Conservation (phyloP, 1,284 basidiomycete species). For the Cutaneotrichosporon cutaneum region DNA sequence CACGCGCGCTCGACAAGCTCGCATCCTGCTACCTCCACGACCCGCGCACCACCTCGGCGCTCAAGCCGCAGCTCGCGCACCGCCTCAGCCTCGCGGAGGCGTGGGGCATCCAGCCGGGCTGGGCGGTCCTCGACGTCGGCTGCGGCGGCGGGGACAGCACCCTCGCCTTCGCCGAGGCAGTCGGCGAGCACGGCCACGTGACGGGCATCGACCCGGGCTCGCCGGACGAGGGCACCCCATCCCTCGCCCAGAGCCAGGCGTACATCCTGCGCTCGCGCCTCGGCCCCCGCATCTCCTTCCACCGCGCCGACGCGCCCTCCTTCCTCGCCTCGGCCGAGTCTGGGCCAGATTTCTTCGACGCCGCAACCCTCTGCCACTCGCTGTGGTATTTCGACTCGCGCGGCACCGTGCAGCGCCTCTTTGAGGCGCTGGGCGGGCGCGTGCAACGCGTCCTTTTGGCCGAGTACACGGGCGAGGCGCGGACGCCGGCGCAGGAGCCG, state of each 20-base stretch:
- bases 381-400: conserved; percentile 17
- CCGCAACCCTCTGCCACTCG: conserved; percentile 13
- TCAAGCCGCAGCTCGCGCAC: conserved; percentile 8
- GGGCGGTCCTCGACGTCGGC: conserved; percentile 15
- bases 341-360: background rate
- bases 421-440: background rate
- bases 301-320: background rate
- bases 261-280: conserved; percentile 4
- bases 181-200: conserved; percentile 8
- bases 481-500: conserved; percentile 2
- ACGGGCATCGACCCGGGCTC: conserved; percentile 13
- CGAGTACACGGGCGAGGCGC: conserved; percentile 12
- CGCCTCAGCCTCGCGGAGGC: conserved; percentile 9
- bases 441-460: conserved; percentile 11
- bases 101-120: conserved; percentile 7
- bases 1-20: conserved; percentile 2
- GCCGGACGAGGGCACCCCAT: conserved; percentile 13
- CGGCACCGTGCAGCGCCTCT: background rate
- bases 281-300: background rate
- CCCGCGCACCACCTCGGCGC: background rate
- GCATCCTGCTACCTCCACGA: conserved; percentile 6
- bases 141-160: conserved; percentile 16
- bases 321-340: background rate
- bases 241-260: conserved; percentile 8
- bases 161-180: conserved; percentile 7